These are phyloP conservation scores for Phytophthora aleatoria DNA, from an alignment of 352 stramenopile species.

Conservation along the genomic window DNA sequence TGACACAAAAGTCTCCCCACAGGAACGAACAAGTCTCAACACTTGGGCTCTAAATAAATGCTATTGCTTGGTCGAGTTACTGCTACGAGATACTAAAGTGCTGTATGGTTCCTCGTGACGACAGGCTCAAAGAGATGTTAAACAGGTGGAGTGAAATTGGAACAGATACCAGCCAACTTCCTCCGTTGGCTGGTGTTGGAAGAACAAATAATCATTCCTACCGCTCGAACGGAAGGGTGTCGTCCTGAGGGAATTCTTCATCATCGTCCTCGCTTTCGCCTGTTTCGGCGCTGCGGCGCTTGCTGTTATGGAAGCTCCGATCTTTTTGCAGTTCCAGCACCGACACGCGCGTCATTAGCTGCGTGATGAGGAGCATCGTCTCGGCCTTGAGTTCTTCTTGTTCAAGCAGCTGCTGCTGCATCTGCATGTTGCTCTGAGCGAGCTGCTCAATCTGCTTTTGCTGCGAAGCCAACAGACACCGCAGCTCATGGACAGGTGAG, in stretches of 20 bases:
- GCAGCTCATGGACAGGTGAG: slow-evolving; percentile 58
- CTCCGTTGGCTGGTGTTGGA: slow-evolving; percentile 14
- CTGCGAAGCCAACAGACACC: slow-evolving; percentile 52
- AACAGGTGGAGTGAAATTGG: slow-evolving; percentile 1
- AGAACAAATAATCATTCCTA: slow-evolving; percentile 16
- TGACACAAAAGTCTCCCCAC: background rate
- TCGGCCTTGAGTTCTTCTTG: slow-evolving; percentile 84
- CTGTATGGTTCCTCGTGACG: background rate
- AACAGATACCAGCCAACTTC: slow-evolving; percentile 16
- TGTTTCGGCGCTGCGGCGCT: slow-evolving; percentile 32
- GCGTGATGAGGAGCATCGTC: slow-evolving; percentile 84
- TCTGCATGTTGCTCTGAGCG: slow-evolving; percentile 72
- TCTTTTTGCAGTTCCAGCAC: slow-evolving; percentile 70
- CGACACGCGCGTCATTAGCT: slow-evolving; percentile 86
- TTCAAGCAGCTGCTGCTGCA: slow-evolving; percentile 83
- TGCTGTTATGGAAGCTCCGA: slow-evolving; percentile 30
- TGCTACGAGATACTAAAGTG: slow-evolving; percentile 14
- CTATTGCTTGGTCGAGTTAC: slow-evolving; percentile 23
- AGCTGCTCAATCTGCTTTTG: slow-evolving; percentile 80
- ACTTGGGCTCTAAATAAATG: slow-evolving; percentile 32
- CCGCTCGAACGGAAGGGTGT: slow-evolving; percentile 21
- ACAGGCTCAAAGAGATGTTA: slow-evolving; percentile 11
- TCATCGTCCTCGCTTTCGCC: slow-evolving; percentile 37
- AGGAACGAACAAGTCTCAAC: slow-evolving; percentile 4
- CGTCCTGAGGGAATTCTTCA: slow-evolving; percentile 41